phyloP scores from a whole-genome alignment of 2,329 filamentous ascomycete genomes.

The Coniochaeta sp. region DNA sequence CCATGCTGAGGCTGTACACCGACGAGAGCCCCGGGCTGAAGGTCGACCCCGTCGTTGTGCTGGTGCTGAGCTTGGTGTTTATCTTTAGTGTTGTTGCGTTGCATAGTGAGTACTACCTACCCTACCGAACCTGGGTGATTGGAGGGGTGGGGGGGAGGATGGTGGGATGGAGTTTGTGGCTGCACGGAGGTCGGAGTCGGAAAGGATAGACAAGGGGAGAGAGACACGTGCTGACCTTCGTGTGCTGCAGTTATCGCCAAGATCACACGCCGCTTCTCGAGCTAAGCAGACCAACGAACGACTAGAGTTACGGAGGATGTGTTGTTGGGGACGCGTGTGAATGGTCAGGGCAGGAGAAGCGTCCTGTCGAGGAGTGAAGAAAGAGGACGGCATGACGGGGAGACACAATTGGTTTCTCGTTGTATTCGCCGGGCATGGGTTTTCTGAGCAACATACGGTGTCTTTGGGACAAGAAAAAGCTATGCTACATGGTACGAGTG shows the following conservation, averaged over 20 bases:
- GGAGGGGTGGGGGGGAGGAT: neutral
- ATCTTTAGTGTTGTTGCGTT: slow-evolving; percentile 98
- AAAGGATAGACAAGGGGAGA: too few relatives aligned
- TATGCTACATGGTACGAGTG: neutral
- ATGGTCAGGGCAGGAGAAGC: too few relatives aligned
- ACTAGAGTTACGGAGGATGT: neutral
- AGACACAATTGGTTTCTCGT: too few relatives aligned
- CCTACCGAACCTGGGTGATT: neutral
- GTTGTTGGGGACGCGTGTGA: too few relatives aligned
- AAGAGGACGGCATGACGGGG: neutral
- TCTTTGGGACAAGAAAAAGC: neutral
- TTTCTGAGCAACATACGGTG: neutral
- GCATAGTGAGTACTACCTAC: slow-evolving; percentile 72
- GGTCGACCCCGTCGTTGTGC: slow-evolving; percentile 94
- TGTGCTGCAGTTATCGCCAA: slow-evolving; percentile 81
- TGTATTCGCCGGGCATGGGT: neutral
- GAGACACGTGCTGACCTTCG: slow-evolving; percentile 4
- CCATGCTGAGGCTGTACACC: slow-evolving; percentile 97
- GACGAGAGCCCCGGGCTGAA: slow-evolving; percentile 96
- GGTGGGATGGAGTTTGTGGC: neutral
- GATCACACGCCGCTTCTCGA: slow-evolving; percentile 80
- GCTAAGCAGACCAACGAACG: slow-evolving; percentile 31
- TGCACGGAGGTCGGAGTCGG: too few relatives aligned
- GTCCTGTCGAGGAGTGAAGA: neutral
- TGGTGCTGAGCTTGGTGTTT: slow-evolving; percentile 94